Evolutionary conservation across 2,329 filamentous ascomycete genomes (phyloP), one percentile per base, ranked within the genome.

Genomic region (Fusarium setosum): DNA sequence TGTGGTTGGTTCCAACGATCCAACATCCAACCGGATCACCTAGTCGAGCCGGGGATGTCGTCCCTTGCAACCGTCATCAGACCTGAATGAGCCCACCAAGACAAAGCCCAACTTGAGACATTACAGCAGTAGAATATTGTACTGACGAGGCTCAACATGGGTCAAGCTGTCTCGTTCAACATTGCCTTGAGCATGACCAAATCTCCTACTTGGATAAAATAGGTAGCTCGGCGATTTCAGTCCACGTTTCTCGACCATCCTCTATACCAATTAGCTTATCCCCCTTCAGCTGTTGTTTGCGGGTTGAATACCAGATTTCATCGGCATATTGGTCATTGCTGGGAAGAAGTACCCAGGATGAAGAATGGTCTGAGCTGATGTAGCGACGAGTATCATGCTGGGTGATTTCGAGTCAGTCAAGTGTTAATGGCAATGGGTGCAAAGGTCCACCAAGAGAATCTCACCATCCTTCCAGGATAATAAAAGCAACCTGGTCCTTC

Each of bases 161-260:
- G n/a, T n/a, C n/a, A n/a, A n/a, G n/a, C n/a, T n/a, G n/a, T n/a
- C n/a, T n/a, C n/a, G n/a, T n/a, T n/a, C n/a, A n/a, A n/a, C n/a
- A n/a, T n/a, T n/a, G n/a, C n/a, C n/a, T n/a, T n/a, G n/a, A n/a
- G n/a, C n/a, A n/a, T n/a, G n/a, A n/a, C n/a, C n/a, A n/a, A n/a
- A n/a, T 17, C 9, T 1, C 3, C 17, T 35, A 48, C 6, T 35
- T 49, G 3, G 11, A 18, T 2, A 41, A 12, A 10, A 61, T 41
- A 11, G 41, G 32, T 5, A 35, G 23, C 5, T 57, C 35, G 2
- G 21, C 37, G 9, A 51, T 24, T 3, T 56, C 53, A 3, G 44
- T 56, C 44, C 53, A 56, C n/a, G 17, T 15, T 29, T 24, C 53
- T 20, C 13, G 18, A 26, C 20, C 17, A 42, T 50, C 35, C 5